Conservation (phyloP, 345 rosid species). For the Syzygium grande region DNA sequence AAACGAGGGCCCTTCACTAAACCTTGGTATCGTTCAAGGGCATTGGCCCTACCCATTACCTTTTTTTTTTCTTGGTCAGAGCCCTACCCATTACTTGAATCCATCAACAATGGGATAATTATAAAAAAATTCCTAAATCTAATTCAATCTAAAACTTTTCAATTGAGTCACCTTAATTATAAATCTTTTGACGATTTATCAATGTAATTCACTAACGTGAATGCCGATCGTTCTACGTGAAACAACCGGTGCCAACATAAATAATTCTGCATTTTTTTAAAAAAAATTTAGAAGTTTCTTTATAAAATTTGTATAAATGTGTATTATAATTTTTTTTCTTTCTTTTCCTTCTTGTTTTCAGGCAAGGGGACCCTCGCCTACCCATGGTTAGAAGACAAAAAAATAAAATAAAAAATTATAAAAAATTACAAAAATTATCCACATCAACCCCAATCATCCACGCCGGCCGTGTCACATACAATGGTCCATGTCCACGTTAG, state of each 20-base stretch:
- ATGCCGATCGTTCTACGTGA: rapidly evolving
- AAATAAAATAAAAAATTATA: background rate
- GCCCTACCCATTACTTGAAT: background rate
- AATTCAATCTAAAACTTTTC: background rate
- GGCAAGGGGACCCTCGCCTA: too few species aligned
- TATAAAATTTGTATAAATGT: background rate
- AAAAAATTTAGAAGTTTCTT: background rate
- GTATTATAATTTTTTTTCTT: background rate
- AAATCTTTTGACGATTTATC: background rate
- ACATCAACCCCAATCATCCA: rapidly evolving
- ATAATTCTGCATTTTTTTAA: background rate
- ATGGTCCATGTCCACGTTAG: rapidly evolving
- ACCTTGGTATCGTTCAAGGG: background rate
- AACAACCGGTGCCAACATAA: too few species aligned
- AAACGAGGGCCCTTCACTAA: background rate
- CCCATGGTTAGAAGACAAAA: rapidly evolving
- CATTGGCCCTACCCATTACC: background rate
- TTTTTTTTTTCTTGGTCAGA: too few species aligned
- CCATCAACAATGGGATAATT: background rate
- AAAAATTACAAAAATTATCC: background rate
- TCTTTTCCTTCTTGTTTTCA: too few species aligned
- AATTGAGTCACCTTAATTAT: background rate
- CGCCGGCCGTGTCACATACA: rapidly evolving
- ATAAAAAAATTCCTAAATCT: background rate
- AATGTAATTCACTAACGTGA: rapidly evolving